Evolutionary conservation across 176 grass and related monocot genomes (phyloP).

Genomic region (Themeda triandra): DNA sequence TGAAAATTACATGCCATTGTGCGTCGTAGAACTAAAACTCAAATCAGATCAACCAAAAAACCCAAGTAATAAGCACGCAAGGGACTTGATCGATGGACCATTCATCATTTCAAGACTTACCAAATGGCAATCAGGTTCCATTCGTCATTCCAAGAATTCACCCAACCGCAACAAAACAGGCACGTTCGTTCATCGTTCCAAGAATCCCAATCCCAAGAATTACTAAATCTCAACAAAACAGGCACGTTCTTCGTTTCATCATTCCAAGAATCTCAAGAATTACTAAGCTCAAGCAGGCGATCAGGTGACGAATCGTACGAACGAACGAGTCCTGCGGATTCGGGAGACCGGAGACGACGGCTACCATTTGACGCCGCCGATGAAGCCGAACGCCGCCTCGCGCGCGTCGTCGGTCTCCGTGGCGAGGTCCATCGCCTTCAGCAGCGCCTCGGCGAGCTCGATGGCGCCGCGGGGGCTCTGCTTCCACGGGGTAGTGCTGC

Average conservation of each 20-base stretch:
- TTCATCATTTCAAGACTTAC: too few relatives aligned
- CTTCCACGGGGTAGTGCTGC: too few relatives aligned
- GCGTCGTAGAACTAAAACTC: too few relatives aligned
- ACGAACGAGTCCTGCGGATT: neutral
- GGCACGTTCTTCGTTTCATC: neutral
- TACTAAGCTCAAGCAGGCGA: neutral
- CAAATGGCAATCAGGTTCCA: too few relatives aligned
- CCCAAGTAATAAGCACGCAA: too few relatives aligned
- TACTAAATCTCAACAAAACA: neutral
- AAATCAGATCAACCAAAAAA: too few relatives aligned
- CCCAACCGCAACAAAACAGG: too few relatives aligned
- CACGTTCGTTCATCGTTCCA: too few relatives aligned
- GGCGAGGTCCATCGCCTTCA: neutral
- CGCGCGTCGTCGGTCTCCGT: neutral
- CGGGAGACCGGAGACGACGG: neutral
- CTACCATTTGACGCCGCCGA: neutral
- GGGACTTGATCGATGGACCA: too few relatives aligned
- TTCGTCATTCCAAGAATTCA: too few relatives aligned
- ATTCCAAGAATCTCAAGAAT: neutral
- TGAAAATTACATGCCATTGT: too few relatives aligned
- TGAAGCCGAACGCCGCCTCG: conserved; percentile 13
- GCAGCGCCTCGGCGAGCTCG: neutral
- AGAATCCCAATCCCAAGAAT: too few relatives aligned
- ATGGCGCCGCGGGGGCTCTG: neutral
- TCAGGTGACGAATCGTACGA: neutral